Conservation (phyloP, 1,139 yeast genomes). For the Meyerozyma sp. region DNA sequence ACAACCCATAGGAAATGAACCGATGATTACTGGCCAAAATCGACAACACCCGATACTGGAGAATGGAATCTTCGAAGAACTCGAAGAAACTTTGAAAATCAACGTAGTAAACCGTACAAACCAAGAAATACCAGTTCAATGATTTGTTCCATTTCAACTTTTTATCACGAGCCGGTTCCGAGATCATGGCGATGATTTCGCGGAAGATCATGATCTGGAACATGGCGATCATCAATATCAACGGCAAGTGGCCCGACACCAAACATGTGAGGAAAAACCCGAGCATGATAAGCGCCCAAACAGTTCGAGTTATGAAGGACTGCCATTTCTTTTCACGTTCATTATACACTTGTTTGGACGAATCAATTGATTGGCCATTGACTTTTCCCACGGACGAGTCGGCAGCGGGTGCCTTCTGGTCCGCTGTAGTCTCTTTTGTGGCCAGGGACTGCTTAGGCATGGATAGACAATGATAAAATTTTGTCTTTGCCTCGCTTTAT, state of each 20-base stretch:
- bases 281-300: slow-evolving; percentile 94
- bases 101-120: slow-evolving; percentile 79
- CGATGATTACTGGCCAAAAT: slow-evolving; percentile 64
- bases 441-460: background rate
- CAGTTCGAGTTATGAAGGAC: slow-evolving; percentile 82
- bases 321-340: slow-evolving; percentile 67
- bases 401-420: background rate
- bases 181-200: slow-evolving; percentile 84
- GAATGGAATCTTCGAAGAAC: slow-evolving; percentile 44
- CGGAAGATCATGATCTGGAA: slow-evolving; percentile 82
- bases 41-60: slow-evolving; percentile 38
- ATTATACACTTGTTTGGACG: slow-evolving; percentile 15
- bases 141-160: slow-evolving; percentile 77
- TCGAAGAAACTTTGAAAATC: slow-evolving; percentile 82
- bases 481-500: background rate
- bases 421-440: background rate
- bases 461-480: background rate
- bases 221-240: slow-evolving; percentile 63
- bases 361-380: background rate
- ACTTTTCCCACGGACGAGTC: background rate
- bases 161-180: slow-evolving; percentile 79
- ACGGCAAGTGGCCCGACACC: slow-evolving; percentile 84
- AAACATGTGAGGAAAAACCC: slow-evolving; percentile 62
- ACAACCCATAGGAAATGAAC: slow-evolving; percentile 77
- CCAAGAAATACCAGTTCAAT: slow-evolving; percentile 84